Conservation (phyloP, 2,329 filamentous ascomycete genomes). For the Aspergillus sp. region DNA sequence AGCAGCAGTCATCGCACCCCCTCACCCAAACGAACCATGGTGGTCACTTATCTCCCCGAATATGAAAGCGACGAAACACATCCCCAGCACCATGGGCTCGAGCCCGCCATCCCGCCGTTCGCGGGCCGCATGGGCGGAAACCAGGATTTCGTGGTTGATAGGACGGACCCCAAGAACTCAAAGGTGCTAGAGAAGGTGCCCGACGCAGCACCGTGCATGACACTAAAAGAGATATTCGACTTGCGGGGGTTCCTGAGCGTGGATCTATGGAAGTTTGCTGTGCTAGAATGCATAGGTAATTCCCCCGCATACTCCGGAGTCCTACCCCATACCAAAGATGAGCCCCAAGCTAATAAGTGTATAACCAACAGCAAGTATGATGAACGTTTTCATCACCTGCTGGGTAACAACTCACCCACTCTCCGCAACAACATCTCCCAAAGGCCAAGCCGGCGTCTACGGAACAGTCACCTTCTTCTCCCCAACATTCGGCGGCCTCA, state of each 20-base stretch:
- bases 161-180: slow-evolving; percentile 31
- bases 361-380: slow-evolving; percentile 24
- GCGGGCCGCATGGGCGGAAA: slow-evolving; percentile 42
- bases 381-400: slow-evolving; percentile 30
- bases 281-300: slow-evolving; percentile 44
- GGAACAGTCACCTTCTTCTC: slow-evolving; percentile 31
- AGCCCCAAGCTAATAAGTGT: neutral
- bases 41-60: slow-evolving; percentile 18
- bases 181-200: slow-evolving; percentile 37
- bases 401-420: slow-evolving; percentile 27
- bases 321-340: neutral
- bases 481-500: slow-evolving; percentile 40
- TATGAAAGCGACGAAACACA: slow-evolving; percentile 14
- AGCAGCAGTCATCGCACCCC: neutral
- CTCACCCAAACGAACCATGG: neutral
- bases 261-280: slow-evolving; percentile 45
- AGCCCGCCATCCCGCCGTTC: slow-evolving; percentile 29
- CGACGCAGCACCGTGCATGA: slow-evolving; percentile 48
- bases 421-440: slow-evolving; percentile 17
- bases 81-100: neutral
- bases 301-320: neutral
- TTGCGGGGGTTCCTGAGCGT: slow-evolving; percentile 36
- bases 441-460: slow-evolving; percentile 31
- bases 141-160: slow-evolving; percentile 37
- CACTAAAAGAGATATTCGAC: slow-evolving; percentile 38